Percentiles rank a stretch among this genome's conserved stretches.
Conservation (phyloP, 768 basidiomycete species). For the Albatrellus ellisii region DNA sequence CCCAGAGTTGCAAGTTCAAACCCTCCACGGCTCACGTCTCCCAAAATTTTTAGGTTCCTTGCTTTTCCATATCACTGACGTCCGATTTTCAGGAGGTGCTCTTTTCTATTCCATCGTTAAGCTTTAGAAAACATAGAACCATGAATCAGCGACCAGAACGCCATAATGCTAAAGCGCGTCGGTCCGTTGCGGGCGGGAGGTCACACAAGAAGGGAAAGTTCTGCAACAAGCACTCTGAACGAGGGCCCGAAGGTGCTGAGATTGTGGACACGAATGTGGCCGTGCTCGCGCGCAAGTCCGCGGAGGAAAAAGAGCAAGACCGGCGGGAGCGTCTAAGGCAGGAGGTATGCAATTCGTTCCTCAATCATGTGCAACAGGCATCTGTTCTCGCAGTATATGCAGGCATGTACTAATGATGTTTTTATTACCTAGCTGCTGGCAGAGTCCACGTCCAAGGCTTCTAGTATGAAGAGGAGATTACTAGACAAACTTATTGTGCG, state of each 20-base stretch:
- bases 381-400: too few relatives aligned
- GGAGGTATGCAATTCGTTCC: conserved; percentile 17
- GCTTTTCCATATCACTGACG: too few relatives aligned
- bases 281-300: conserved; percentile 17
- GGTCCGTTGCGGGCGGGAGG: conserved; percentile 38
- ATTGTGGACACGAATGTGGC: conserved; percentile 15
- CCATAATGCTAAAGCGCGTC: conserved; percentile 58
- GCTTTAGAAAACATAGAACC: too few relatives aligned
- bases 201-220: conserved; percentile 47
- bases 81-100: too few relatives aligned
- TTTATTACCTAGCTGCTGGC: conserved; percentile 7
- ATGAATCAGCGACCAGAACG: conserved; percentile 17
- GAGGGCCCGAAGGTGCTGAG: not conserved
- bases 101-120: too few relatives aligned
- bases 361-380: not conserved
- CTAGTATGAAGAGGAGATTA: conserved; percentile 34
- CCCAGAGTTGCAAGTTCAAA: too few relatives aligned
- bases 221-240: not conserved
- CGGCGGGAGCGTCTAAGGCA: conserved; percentile 17
- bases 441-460: conserved; percentile 22
- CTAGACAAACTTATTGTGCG: conserved; percentile 38
- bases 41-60: too few relatives aligned
- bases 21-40: too few relatives aligned
- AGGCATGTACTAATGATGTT: not conserved
- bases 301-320: conserved; percentile 17